Conservation (phyloP, 1,284 basidiomycete species). For the Trichosporon sp. region DNA sequence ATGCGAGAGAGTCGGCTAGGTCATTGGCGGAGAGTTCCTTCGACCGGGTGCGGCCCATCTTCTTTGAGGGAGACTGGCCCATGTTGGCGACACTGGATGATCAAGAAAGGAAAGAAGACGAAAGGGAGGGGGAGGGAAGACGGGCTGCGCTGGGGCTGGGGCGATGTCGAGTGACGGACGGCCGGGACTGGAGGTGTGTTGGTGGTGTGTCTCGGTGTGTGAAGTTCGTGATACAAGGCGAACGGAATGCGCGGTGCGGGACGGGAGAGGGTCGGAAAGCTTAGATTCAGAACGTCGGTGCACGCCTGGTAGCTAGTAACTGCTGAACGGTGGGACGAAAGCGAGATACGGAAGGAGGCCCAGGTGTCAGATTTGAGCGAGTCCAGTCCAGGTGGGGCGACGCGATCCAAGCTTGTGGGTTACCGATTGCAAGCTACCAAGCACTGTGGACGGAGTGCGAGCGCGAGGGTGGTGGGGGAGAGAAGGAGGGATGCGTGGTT, state of each 20-base stretch:
- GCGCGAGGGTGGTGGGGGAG: not conserved
- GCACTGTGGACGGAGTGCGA: not conserved
- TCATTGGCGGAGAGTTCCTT: slow-evolving; percentile 48
- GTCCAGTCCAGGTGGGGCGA: not conserved
- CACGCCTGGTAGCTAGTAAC: not conserved
- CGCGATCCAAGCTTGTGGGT: not conserved
- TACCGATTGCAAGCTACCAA: not conserved
- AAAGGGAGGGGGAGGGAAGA: not conserved
- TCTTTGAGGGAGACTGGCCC: slow-evolving; percentile 51
- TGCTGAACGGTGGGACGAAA: not conserved
- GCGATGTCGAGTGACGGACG: not conserved
- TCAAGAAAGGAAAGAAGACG: not conserved
- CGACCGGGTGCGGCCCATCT: slow-evolving; percentile 50
- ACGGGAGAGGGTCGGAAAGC: not conserved
- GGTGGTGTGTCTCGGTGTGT: not conserved
- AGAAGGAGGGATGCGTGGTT: not conserved
- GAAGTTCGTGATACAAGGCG: not conserved
- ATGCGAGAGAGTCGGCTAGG: slow-evolving; percentile 39
- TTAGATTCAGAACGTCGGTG: not conserved
- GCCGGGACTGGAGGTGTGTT: not conserved
- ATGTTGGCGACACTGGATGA: slow-evolving; percentile 28
- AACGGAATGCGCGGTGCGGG: no score
- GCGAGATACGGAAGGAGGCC: not conserved
- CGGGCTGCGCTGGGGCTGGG: not conserved
- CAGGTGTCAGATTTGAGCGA: not conserved